A percentile compares a stretch with the other conserved stretches of the same genome.
Evolutionary conservation across 345 rosid genomes (phyloP).

Genomic region (Toxicodendron radicans): DNA sequence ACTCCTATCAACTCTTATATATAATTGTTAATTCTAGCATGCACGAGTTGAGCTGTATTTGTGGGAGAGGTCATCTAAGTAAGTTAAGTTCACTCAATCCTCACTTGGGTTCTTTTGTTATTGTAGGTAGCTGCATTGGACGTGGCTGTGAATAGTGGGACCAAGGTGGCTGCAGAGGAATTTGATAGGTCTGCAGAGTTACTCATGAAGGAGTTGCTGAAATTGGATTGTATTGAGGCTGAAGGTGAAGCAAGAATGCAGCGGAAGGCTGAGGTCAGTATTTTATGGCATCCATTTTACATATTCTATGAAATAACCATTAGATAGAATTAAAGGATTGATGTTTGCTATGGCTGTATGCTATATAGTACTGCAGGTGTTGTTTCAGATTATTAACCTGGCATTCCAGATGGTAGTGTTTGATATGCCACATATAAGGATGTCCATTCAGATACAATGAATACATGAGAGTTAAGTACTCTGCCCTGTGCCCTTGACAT

Average conservation of each 20-base stretch:
- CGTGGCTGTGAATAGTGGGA: slow-evolving; percentile 64
- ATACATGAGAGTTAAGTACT: too few relatives aligned
- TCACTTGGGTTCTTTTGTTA: slow-evolving; percentile 4
- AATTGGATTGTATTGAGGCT: slow-evolving; percentile 76
- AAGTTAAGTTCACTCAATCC: slow-evolving; percentile 1
- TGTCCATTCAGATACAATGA: too few relatives aligned
- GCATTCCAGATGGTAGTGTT: too few relatives aligned
- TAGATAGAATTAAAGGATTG: neutral
- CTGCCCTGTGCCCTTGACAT: too few relatives aligned
- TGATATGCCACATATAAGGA: too few relatives aligned
- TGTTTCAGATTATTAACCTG: neutral
- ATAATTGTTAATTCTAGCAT: too few relatives aligned
- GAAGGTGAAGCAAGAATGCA: slow-evolving; percentile 79
- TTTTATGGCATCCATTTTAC: neutral
- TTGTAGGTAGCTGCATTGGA: slow-evolving; percentile 68
- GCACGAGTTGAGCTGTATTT: too few relatives aligned
- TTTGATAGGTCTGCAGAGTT: slow-evolving; percentile 69
- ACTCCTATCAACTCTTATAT: too few relatives aligned
- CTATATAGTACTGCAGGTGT: neutral
- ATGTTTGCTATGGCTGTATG: neutral
- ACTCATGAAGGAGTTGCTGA: slow-evolving; percentile 84
- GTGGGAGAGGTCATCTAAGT: neutral
- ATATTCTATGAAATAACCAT: neutral
- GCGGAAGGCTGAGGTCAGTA: slow-evolving; percentile 85
- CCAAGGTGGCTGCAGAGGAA: slow-evolving; percentile 57